These are phyloP conservation scores for Trichomonas gallinae DNA, from an alignment of 208 protist species.

Conservation along the genomic window DNA sequence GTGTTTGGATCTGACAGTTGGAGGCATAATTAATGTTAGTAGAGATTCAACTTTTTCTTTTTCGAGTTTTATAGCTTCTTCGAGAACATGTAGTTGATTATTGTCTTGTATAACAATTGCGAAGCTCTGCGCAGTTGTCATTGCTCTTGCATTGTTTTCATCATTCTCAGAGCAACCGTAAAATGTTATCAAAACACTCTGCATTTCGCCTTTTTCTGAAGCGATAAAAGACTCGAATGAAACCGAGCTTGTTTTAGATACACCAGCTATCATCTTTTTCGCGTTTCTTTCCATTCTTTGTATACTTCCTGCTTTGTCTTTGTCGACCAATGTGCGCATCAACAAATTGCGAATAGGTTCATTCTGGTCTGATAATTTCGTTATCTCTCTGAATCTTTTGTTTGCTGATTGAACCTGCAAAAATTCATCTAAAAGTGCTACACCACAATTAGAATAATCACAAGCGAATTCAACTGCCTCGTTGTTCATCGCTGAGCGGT, in stretches of 20 bases:
- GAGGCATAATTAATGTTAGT: no score
- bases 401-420: not conserved
- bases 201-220: not conserved
- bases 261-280: not conserved
- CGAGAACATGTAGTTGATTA: not conserved
- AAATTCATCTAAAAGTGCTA: not conserved
- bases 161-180: not conserved
- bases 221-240: not conserved
- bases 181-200: not conserved
- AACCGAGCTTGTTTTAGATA: not conserved
- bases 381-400: not conserved
- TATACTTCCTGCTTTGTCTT: not conserved
- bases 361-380: not conserved
- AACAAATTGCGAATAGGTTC: not conserved
- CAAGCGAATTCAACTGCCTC: not conserved
- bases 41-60: no score
- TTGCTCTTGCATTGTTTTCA: not conserved
- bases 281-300: not conserved
- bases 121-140: not conserved
- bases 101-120: not conserved
- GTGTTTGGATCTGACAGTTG: no score
- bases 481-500: not conserved
- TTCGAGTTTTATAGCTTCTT: not conserved
- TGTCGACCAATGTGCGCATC: not conserved
- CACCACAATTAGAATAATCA: not conserved